phyloP scores from a whole-genome alignment of 2,329 filamentous ascomycete genomes.

The Fusarium vanettenii region DNA sequence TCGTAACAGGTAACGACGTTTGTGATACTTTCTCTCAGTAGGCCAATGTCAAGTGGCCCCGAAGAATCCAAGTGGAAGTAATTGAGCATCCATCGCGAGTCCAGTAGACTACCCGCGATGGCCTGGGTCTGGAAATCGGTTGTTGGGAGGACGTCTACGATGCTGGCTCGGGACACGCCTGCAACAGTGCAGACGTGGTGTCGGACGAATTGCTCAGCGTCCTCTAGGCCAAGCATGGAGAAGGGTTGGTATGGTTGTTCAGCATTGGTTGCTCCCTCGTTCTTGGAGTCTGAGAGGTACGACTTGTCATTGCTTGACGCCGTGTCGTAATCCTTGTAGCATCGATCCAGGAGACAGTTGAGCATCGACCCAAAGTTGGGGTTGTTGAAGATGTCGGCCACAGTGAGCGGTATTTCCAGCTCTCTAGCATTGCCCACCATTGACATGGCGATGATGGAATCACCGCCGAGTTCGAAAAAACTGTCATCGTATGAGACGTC shows the following conservation, averaged over 20 bases:
- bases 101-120: constrained; percentile 18
- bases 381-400: constrained; percentile 38
- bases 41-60: constrained; percentile 1
- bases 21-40: constrained; percentile 22
- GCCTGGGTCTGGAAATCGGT: constrained; percentile 35
- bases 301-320: constrained; percentile 1
- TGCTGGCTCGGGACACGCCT: constrained; percentile 35
- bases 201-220: constrained; percentile 25
- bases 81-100: constrained; percentile 39
- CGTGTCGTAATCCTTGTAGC: constrained; percentile 17
- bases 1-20: constrained; percentile 28
- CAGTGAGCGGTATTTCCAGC: constrained; percentile 21
- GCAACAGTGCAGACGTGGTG: constrained; percentile 26
- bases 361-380: constrained; percentile 26
- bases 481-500: constrained; percentile 18
- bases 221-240: constrained; percentile 3
- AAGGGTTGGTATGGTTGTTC: constrained; percentile 16
- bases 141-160: constrained; percentile 35
- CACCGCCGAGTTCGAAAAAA: constrained; percentile 35
- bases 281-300: background rate
- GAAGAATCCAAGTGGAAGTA: constrained; percentile 20
- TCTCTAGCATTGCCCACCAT: constrained; percentile 33
- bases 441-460: constrained; percentile 39
- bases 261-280: background rate
- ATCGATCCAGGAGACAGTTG: constrained; percentile 12